phyloP scores from a whole-genome alignment of 2,329 filamentous ascomycete species.

The Sporothrix phasma region DNA sequence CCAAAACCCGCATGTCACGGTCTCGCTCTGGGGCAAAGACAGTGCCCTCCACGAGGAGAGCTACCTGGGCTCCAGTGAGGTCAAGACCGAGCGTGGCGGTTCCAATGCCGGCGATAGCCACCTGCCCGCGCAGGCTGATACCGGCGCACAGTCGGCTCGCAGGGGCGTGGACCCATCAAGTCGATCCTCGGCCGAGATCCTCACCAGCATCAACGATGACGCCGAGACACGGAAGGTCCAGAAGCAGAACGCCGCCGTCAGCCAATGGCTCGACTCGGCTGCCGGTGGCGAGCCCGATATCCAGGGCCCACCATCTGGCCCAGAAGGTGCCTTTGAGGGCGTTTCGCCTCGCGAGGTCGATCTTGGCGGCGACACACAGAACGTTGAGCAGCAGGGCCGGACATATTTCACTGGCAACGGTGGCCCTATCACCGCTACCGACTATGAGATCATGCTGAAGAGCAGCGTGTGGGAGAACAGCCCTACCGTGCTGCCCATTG shows the following conservation, averaged over 20 bases:
- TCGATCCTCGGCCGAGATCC: constrained; percentile 34
- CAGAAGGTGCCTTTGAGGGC: constrained; percentile 25
- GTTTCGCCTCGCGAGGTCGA: constrained; percentile 35
- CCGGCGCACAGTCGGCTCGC: neutral
- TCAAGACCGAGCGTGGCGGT: constrained; percentile 7
- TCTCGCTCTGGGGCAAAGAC: constrained; percentile 45
- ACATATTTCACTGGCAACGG: constrained; percentile 37
- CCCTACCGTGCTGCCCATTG: constrained; percentile 39
- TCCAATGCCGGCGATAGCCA: neutral
- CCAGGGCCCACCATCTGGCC: neutral
- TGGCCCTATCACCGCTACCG: constrained; percentile 35
- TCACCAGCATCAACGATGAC: constrained; percentile 40
- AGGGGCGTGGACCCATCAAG: constrained; percentile 38
- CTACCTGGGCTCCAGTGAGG: constrained; percentile 20
- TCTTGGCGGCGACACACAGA: constrained; percentile 39
- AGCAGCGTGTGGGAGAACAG: constrained; percentile 41
- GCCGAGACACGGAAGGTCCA: constrained; percentile 32
- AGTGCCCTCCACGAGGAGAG: constrained; percentile 18
- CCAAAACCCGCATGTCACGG: constrained; percentile 45
- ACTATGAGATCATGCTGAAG: constrained; percentile 40
- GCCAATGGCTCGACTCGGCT: constrained; percentile 37
- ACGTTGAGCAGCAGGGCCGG: constrained; percentile 38
- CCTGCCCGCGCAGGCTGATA: neutral
- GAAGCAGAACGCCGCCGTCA: constrained; percentile 41
- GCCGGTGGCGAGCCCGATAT: constrained; percentile 3